Base-by-base conservation (phyloP, 2,329 filamentous ascomycete genomes). In the Coniosporium uncinatum region DNA sequence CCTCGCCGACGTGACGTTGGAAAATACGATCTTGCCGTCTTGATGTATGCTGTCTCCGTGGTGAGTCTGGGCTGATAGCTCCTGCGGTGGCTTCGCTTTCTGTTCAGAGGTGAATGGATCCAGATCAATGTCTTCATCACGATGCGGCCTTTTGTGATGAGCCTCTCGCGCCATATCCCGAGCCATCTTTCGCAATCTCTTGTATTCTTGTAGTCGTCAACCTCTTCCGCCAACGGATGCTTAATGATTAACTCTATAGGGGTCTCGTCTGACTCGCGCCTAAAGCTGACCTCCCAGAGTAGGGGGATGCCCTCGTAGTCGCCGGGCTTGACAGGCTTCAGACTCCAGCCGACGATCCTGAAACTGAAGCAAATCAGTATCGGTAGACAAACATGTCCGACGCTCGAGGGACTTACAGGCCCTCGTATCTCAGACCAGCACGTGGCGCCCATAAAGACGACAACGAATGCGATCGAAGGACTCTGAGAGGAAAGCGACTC, bases 171-270 rank as follows among this genome's bases (percentile, higher is more conserved):
- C 11, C 11, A 35, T 8, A 8, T 17, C 33, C 18, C 8, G 8
- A 36, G n/a, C 18, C 8, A 8, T 17, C 6, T 24, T 21, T 18
- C 36, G 36, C 14, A 22, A 19, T 6, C 36, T 13, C 21, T 72
- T 72, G 54, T 69, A 72, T 39, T 70, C 67, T 4, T 46, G 42
- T 71, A 73, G 40, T 73, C 69, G 44, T 73, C 70, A 5, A 69
- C 46, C 42, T 73, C 69, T 33, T 63, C 63, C 1, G 64, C 55
- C 14, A 54, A 59, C 0, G 70, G 70, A 22, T 61, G 61, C 32
- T 51, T 51, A 17, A 63, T 46, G 5, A 70, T 59, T 8, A 57
- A 49, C 5, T 58, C 54, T 51, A 69, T 59, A 11, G 57, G 47
- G 5, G 42, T 22, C 40, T 62, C 38, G 46, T 43, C 37, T 22